Conservation (phyloP, 1,139 yeast species). For the Casaregolazyma lundiana region DNA sequence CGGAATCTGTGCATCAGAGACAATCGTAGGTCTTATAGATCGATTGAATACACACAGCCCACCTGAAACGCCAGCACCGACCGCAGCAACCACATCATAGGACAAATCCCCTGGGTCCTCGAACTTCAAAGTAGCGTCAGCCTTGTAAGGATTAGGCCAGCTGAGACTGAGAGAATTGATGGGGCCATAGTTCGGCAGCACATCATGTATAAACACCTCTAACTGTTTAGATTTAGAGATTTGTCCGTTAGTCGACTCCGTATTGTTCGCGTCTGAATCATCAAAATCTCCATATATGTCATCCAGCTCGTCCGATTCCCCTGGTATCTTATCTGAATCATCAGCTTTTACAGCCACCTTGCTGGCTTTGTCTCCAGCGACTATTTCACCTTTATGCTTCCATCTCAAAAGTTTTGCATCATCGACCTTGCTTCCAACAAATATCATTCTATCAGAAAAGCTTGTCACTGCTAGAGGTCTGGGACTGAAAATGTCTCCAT, state of each 20-base stretch:
- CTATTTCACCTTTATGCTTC: constrained; percentile 26
- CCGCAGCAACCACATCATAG: constrained; percentile 60
- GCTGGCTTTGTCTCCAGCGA: constrained; percentile 13
- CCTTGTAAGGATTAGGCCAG: constrained; percentile 34
- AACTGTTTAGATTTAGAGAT: constrained; percentile 8
- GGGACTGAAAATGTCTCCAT: constrained; percentile 16
- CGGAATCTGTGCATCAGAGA: constrained; percentile 68
- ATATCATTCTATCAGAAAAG: constrained; percentile 28
- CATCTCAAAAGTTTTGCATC: constrained; percentile 40
- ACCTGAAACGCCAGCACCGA: constrained; percentile 58
- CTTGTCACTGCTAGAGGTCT: constrained; percentile 24
- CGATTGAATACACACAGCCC: constrained; percentile 61
- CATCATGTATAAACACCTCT: constrained; percentile 42
- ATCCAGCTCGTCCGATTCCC: constrained; percentile 29
- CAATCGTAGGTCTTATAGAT: constrained; percentile 69
- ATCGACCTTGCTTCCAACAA: constrained; percentile 43
- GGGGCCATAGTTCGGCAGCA: constrained; percentile 68
- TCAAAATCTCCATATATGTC: constrained; percentile 38
- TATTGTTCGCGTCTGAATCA: constrained; percentile 34
- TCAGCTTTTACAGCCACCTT: constrained; percentile 32
- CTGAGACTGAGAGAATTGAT: constrained; percentile 67
- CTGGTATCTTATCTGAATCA: constrained; percentile 26
- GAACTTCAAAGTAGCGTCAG: constrained; percentile 35
- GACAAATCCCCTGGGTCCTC: constrained; percentile 58
- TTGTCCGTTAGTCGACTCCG: constrained; percentile 5